Base-by-base conservation (phyloP, 1,284 basidiomycete species). In the Malassezia nana region DNA sequence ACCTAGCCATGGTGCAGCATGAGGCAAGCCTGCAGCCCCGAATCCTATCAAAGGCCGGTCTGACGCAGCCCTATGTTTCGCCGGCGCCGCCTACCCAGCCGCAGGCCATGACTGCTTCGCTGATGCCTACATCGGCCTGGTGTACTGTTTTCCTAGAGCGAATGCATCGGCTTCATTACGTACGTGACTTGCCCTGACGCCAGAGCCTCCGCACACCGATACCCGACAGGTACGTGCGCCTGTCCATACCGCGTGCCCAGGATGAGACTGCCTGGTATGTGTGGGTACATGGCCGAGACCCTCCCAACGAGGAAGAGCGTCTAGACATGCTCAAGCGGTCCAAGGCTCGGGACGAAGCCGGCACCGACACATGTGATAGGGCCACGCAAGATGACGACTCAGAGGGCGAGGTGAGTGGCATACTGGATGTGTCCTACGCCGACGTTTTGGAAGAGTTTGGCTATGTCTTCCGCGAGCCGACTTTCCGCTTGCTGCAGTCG, bases 1-100 rank as follows among this genome's bases (percentile, higher is more conserved):
- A 72, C 38, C 57, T 72, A 0, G 69, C 69, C 6, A 53, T 69
- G 29, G 69, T 72, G 16, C 53, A 68, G 5, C 25, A 32, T 10
- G 53, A 55, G 16, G 53, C 53, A 3, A 46, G 41, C 16, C 4
- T 31, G 25, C 53, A 55, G 3, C 54, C 54, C 8, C 38, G 18
- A 10, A 49, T 51, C 16, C 20, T 56, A 33, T 22, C 32, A n/a
- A 31, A 47, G 6, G 13, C 45, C 13, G 28, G 26, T 2, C 4
- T 29, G 16, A 24, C 31, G n/a, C 13, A 13, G 16, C 13, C 16
- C 29, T 31, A 35, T 24, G 30, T 9, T 3, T 48, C 24, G 40
- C 31, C 30, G 15, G 35, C 35, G 8, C 10, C 35, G 16, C 15
- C 35, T 18, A 4, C 18, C 35, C 35, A 38, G 35, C 18, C 20